phyloP scores from a whole-genome alignment of 2,329 filamentous ascomycete genomes.

The Colletotrichum tamarilloi region DNA sequence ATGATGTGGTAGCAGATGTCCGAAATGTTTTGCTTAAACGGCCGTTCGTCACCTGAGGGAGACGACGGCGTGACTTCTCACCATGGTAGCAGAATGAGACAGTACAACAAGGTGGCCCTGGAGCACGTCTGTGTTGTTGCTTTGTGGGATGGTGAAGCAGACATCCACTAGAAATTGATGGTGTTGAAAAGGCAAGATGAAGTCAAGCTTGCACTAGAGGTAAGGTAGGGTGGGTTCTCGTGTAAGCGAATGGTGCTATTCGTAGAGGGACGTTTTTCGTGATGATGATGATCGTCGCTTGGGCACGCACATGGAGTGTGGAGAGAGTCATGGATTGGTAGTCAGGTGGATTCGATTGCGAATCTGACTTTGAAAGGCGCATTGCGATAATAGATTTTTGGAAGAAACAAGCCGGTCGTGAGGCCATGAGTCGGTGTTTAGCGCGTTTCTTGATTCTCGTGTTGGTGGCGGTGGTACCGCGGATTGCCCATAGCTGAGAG shows the following conservation, averaged over 20 bases:
- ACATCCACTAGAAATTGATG: not conserved
- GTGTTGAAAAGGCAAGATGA: not conserved
- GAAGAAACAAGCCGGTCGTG: slow-evolving; percentile 11
- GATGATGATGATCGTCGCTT: slow-evolving; percentile 15
- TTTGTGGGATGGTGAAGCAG: not conserved
- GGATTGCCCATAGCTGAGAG: slow-evolving; percentile 11
- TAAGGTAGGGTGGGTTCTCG: not conserved
- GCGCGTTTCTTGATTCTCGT: slow-evolving; percentile 26
- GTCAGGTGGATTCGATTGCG: slow-evolving; percentile 8
- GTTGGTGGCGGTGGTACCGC: slow-evolving; percentile 11
- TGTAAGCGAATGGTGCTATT: slow-evolving; percentile 15
- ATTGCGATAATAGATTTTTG: slow-evolving; percentile 11
- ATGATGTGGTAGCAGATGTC: not conserved
- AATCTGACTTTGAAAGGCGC: not conserved
- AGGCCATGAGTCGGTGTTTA: slow-evolving; percentile 23
- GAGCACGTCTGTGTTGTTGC: slow-evolving; percentile 4
- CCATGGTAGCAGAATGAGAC: slow-evolving; percentile 9
- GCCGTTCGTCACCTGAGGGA: not conserved
- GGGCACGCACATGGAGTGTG: slow-evolving; percentile 11
- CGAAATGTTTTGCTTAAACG: slow-evolving; percentile 5
- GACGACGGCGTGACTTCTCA: slow-evolving; percentile 4
- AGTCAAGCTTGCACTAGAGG: not conserved
- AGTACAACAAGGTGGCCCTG: not conserved
- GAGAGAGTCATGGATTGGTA: slow-evolving; percentile 22
- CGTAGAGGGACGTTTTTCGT: not conserved